Evolutionary conservation across 331 rosid genomes (phyloP).

Genomic region (Spiraea crenata): DNA sequence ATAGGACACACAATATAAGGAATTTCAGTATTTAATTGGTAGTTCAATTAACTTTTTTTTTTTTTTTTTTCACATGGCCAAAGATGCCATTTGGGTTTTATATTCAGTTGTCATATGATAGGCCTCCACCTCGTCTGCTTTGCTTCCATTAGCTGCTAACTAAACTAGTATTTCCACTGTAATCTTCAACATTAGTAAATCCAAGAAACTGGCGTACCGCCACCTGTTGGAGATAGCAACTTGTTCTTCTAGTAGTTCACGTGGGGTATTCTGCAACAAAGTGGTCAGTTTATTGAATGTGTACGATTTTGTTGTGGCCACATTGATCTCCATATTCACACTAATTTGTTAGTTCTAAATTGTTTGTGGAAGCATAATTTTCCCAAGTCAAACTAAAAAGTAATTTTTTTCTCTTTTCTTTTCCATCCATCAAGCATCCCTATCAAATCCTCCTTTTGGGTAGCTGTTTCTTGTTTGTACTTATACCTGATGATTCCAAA

Average conservation of each 20-base stretch:
- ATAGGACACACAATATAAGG: slow-evolving; percentile 17
- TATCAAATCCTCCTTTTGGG: slow-evolving; percentile 12
- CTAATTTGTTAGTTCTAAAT: background rate
- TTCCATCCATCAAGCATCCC: background rate
- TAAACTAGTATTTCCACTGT: background rate
- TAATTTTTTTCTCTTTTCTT: background rate
- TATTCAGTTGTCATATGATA: background rate
- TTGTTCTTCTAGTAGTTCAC: slow-evolving; percentile 40
- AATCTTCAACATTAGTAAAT: background rate
- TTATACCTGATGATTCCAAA: background rate
- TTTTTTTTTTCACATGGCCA: slow-evolving; percentile 4
- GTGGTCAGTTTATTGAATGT: slow-evolving; percentile 29
- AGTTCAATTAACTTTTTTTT: background rate
- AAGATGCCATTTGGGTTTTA: slow-evolving; percentile 1
- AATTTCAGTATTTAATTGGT: background rate
- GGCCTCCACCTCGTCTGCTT: slow-evolving; percentile 1
- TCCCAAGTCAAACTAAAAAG: slow-evolving; percentile 38
- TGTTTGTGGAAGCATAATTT: slow-evolving; percentile 21
- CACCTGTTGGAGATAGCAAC: slow-evolving; percentile 14
- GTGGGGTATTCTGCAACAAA: slow-evolving; percentile 40
- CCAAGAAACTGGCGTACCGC: slow-evolving; percentile 1
- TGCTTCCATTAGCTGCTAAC: slow-evolving; percentile 4
- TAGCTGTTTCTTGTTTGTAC: slow-evolving; percentile 26
- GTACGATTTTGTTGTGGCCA: background rate
- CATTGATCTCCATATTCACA: background rate